Base-by-base conservation (phyloP, 2,329 filamentous ascomycete genomes). In the Aphanoascus verrucosus region DNA sequence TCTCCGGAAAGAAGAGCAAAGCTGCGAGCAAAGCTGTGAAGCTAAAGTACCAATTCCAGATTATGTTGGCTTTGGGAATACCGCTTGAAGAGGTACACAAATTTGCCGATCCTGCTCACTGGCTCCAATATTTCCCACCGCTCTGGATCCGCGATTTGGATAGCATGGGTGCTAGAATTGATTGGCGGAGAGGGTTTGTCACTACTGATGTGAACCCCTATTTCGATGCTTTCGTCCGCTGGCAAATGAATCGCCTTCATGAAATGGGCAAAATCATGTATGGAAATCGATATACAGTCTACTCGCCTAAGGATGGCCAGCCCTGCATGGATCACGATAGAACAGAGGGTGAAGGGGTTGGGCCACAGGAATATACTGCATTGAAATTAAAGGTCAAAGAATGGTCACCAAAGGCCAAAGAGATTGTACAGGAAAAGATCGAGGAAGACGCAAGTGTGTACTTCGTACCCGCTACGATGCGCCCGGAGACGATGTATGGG, bases 401-500 rank as follows among this genome's bases (percentile, higher is more conserved):
- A 65, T 98, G 90, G 90, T 80, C 89, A 0, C 81, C 85, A 31
- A 78, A 83, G 58, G 86, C 88, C 20, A 80, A 82, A 59, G 80
- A 85, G 60, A 74, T 80, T 51, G 72, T 97, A 55, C 79, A 84
- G 67, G 84, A 81, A 59, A 93, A 91, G 73, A 73, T 97, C 3
- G 86, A 91, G 5, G 78, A 83, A 35, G 82, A 80, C 59, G 84
- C 87, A 44, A 85, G 85, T 57, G 84, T 96, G 54, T 97, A 85
- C 74, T 85, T 97, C 63, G 82, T 97, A 11, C 86, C 93, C 11
- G 93, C 93, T 14, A 97, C 93, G 53, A 79, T 98, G 57, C 80
- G 93, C 57, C 88, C 93, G 1, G 93, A 98, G 76, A 98, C 93
- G 35, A 97, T 98, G 91, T 98, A 97, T 67, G 94, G 94, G 40